Base-by-base conservation (phyloP, 2,329 filamentous ascomycete genomes). In the Hymenoscyphus albidus region DNA sequence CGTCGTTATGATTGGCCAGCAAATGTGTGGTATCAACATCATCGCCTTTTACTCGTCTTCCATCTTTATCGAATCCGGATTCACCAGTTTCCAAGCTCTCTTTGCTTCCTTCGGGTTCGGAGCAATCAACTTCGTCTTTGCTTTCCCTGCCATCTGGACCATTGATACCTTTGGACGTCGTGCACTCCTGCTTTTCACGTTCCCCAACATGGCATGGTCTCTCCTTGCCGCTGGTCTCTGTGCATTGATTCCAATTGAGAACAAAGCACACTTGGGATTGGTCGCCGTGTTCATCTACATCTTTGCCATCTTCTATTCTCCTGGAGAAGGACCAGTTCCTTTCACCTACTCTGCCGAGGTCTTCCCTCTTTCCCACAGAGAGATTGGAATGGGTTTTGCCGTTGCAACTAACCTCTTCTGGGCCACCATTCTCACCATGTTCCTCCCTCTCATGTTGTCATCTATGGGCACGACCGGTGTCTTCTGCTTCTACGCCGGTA, bases 11-110 rank as follows among this genome's bases (percentile, higher is more conserved):
- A 72, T 73, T 60, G 71, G 62, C 27, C 71, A 72, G 83, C 86
- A 65, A 80, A 71, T 71, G 67, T 70, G 63, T 57, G 62, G 63
- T 16, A 69, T 75, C 75, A 91, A 91, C 73, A 89, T 92, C 64
- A 89, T 92, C 63, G 87, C 89, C 0, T 92, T 92, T 75, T 92
- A 93, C 76, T 89, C 85, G 0, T 87, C 86, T 0, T 88, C 86
- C 5, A 80, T 88, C 16, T 88, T 88, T 71, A 70, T 75, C 39
- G 75, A 88, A 0, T 83, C 88, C 1, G 87, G 87, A 4, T 84
- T 85, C 42, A 76, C 65, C 54, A 75, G 80, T 1, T 83, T 82
- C 58, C 77, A 83, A 40, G 86, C 89, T 2, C 78, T 89, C 16
- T 79, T 86, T 42, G 85, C 84, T 4, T 88, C 87, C 0, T 85